Percentiles rank a stretch among this genome's conserved stretches.
These are phyloP conservation scores for Leishmania gerbilli DNA, from an alignment of 208 protist genomes.

Conservation along the genomic window DNA sequence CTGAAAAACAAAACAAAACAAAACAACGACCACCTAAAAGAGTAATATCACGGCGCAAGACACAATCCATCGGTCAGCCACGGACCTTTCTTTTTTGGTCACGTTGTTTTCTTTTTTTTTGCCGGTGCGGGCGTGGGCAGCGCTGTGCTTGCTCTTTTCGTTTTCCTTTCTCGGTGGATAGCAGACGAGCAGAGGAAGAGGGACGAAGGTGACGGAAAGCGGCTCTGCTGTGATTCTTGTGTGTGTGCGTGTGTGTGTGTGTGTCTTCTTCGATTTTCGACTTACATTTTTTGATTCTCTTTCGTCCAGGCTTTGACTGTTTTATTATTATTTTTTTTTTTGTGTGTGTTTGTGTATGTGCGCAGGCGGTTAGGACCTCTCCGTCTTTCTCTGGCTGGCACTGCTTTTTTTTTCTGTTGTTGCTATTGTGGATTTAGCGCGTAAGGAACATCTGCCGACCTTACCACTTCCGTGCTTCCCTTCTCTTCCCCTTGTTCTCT, in stretches of 20 bases:
- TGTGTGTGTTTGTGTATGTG: not conserved
- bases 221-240: not conserved
- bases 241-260: not conserved
- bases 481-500: not conserved
- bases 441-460: not conserved
- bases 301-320: not conserved
- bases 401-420: not conserved
- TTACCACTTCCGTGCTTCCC: conserved; percentile 3
- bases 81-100: not conserved
- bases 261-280: not conserved
- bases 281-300: not conserved
- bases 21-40: not conserved
- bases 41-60: too few relatives aligned
- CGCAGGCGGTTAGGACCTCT: not conserved
- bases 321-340: not conserved
- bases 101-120: not conserved
- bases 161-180: not conserved
- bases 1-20: not conserved
- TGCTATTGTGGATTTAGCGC: not conserved
- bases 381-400: not conserved
- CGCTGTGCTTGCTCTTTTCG: not conserved
- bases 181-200: not conserved
- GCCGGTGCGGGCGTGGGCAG: not conserved
- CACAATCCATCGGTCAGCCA: too few relatives aligned
- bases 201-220: too few relatives aligned